Base-by-base conservation (phyloP, 371 early-diverging fungal species). In the Zychaea mexicana region DNA sequence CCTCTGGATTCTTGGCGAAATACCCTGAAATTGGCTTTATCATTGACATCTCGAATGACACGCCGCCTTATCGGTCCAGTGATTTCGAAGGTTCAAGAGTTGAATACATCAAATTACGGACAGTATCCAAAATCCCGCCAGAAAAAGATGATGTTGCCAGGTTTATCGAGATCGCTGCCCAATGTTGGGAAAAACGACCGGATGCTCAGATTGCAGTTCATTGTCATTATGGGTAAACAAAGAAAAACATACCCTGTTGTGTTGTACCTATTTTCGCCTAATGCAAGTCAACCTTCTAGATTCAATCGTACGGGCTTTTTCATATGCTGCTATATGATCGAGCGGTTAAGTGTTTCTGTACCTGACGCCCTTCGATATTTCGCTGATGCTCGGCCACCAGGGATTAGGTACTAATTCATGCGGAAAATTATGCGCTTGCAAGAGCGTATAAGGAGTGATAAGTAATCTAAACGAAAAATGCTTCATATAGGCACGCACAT, bases 261-360 rank as follows among this genome's bases (percentile, higher is more conserved):
- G 2, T 39, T 7, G 9, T 12, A 42, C n/a, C 13, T 2, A 27
- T 22, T 15, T 13, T 46, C n/a, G n/a, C n/a, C n/a, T n/a, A n/a
- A n/a, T n/a, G n/a, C n/a, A n/a, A n/a, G n/a, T n/a, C 8, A 13
- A 57, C 46, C 17, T 30, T n/a, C 19, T 60, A 84, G 84, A 17
- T 88, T 85, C 58, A 87, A 87, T 67, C 78, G 90, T 19, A 91
- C 90, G 1, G 91, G 91, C 6, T 90, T 90, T 63, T 79, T 91
- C 68, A 77, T 91, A 21, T 87, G 87, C 59, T 87, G 82, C 17
- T 90, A 88, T 59, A 73, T 90, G 74, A 90, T 89, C 55, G 83
- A 90, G 47, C 73, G 71, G 53, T 66, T 82, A 47, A 75, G 80
- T 32, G 78, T 83, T 15, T 70, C 86, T 6, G 90, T 89, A 3